A percentile compares a stretch with the other conserved stretches of the same genome.
These are phyloP conservation scores for Cyclospora cayetanensis DNA, from an alignment of 169 alveolate genomes.

Conservation along the genomic window DNA sequence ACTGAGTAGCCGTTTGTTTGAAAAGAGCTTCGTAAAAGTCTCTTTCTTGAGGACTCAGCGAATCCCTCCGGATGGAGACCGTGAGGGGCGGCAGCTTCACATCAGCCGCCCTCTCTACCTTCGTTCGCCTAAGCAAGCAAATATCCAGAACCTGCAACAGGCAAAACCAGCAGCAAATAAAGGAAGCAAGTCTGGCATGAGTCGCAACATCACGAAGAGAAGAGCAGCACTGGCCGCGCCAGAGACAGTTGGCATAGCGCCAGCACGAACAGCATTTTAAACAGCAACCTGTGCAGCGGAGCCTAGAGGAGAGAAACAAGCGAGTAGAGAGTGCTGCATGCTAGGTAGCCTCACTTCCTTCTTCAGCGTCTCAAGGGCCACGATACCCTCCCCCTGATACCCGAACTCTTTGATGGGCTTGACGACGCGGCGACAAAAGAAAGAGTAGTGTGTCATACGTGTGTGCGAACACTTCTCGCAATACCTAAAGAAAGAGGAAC, in stretches of 20 bases:
- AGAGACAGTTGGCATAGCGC: not conserved
- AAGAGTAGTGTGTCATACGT: conserved; percentile 84
- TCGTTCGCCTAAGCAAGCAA: conserved; percentile 84
- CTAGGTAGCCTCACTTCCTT: conserved; percentile 76
- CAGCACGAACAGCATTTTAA: not conserved
- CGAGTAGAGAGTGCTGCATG: no score
- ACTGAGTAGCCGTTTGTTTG: conserved; percentile 82
- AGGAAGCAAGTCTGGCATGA: not conserved
- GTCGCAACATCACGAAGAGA: not conserved
- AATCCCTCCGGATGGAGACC: conserved; percentile 82
- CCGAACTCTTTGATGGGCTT: conserved; percentile 88
- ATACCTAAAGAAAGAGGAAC: conserved; percentile 61
- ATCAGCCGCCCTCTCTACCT: conserved; percentile 87
- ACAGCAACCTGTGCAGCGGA: not conserved
- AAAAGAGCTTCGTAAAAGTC: conserved; percentile 88
- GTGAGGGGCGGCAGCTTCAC: conserved; percentile 86
- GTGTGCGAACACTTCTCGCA: conserved; percentile 88
- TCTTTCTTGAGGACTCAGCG: conserved; percentile 84
- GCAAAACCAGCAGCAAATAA: not conserved
- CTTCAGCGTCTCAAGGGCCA: conserved; percentile 78
- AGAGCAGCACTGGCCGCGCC: not conserved
- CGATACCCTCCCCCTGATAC: conserved; percentile 83
- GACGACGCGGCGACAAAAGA: conserved; percentile 85
- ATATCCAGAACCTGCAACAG: conserved; percentile 43
- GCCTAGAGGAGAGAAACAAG: no score